A percentile compares a stretch with the other conserved stretches of the same genome.
phyloP scores from a whole-genome alignment of 371 early-diverging fungal genomes.

The Blakeslea trispora region DNA sequence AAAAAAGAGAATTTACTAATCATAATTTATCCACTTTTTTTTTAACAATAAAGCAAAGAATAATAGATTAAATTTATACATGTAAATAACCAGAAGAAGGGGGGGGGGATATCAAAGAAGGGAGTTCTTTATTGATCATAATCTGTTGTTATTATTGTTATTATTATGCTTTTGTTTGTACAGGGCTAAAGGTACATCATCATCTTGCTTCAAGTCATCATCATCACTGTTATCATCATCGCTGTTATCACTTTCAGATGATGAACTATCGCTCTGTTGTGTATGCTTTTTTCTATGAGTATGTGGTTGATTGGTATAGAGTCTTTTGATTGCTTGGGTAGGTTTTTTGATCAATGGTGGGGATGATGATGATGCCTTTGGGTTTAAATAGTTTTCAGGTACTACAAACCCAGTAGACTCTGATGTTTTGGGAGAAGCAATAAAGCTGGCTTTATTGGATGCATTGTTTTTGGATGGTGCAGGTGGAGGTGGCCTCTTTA shows the following conservation, averaged over 20 bases:
- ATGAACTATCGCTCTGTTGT: constrained; percentile 17
- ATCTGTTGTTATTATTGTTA: not conserved
- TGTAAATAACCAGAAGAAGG: too few species aligned
- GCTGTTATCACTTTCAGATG: constrained; percentile 17
- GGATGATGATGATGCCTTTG: not conserved
- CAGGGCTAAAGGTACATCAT: constrained; percentile 33
- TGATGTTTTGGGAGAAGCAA: too few species aligned
- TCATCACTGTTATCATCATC: constrained; percentile 24
- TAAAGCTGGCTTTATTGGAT: too few species aligned
- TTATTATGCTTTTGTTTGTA: constrained; percentile 14
- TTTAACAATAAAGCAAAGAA: too few species aligned
- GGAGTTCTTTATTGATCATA: not conserved
- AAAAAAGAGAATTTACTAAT: not conserved
- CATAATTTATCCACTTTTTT: too few species aligned
- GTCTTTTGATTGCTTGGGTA: not conserved
- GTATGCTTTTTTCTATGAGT: constrained; percentile 4
- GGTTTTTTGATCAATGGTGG: not conserved
- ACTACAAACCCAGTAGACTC: constrained; percentile 47
- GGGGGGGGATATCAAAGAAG: not conserved
- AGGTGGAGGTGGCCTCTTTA: constrained; percentile 9
- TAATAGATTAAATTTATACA: too few species aligned
- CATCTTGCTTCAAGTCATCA: constrained; percentile 29
- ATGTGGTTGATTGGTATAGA: constrained; percentile 2
- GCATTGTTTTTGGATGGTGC: constrained; percentile 12
- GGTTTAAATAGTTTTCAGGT: constrained; percentile 43